Percentiles rank a stretch among this genome's conserved stretches.
phyloP scores from a whole-genome alignment of 352 stramenopile species.

The Salisapilia sapeloensis region DNA sequence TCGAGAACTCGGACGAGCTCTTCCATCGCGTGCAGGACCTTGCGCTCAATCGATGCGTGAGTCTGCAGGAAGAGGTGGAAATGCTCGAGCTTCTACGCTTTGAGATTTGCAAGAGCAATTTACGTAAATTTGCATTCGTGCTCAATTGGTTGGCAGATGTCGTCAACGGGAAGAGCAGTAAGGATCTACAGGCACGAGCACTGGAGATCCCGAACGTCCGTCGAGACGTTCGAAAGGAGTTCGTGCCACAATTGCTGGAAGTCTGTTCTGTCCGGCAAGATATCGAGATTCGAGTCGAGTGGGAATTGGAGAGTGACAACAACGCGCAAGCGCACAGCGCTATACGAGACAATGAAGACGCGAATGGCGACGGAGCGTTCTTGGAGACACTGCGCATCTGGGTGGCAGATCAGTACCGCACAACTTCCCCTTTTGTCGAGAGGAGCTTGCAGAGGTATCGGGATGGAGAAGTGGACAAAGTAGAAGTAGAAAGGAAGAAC shows the following conservation, averaged over 20 bases:
- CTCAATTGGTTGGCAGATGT: slow-evolving; percentile 75
- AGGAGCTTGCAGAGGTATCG: slow-evolving; percentile 66
- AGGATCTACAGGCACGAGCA: slow-evolving; percentile 51
- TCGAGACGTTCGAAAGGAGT: slow-evolving; percentile 61
- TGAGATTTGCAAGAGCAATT: slow-evolving; percentile 72
- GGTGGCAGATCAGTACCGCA: slow-evolving; percentile 74
- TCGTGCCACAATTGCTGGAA: slow-evolving; percentile 59
- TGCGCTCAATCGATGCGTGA: slow-evolving; percentile 39
- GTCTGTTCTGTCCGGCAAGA: slow-evolving; percentile 64
- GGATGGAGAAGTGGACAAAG: slow-evolving; percentile 34
- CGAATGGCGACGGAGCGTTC: slow-evolving; percentile 45
- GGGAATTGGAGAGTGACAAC: slow-evolving; percentile 69
- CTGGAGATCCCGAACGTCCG: slow-evolving; percentile 67
- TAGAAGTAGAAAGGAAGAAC: no score
- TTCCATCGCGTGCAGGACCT: slow-evolving; percentile 73
- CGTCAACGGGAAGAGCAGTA: slow-evolving; percentile 54
- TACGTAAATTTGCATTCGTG: slow-evolving; percentile 75
- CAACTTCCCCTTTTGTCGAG: slow-evolving; percentile 74
- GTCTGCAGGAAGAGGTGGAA: slow-evolving; percentile 40
- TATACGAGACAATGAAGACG: slow-evolving; percentile 4
- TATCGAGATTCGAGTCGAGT: slow-evolving; percentile 75
- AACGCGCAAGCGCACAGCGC: slow-evolving; percentile 39
- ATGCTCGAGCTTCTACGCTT: slow-evolving; percentile 70
- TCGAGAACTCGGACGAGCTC: slow-evolving; percentile 75
- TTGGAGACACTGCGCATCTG: slow-evolving; percentile 73